These are phyloP conservation scores for Candida fluviatilis DNA, from an alignment of 805 yeast species.

Conservation along the genomic window DNA sequence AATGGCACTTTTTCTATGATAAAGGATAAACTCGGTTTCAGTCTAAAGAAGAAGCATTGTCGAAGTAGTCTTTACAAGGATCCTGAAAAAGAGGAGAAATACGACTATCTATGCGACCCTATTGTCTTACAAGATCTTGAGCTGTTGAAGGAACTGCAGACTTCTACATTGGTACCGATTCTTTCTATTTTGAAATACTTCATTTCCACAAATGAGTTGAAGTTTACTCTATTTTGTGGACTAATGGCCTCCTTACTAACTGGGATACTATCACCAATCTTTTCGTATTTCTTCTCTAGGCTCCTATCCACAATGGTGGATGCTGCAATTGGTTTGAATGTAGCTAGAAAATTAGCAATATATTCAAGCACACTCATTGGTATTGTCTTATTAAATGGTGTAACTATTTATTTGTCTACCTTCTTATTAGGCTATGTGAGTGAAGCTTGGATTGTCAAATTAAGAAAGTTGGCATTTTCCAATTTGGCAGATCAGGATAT, in stretches of 20 bases:
- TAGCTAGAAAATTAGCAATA: constrained; percentile 33
- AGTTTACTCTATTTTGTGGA: constrained; percentile 43
- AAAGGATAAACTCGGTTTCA: constrained; percentile 2
- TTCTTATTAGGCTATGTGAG: constrained; percentile 52
- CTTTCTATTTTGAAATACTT: constrained; percentile 23
- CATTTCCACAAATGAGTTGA: constrained; percentile 14
- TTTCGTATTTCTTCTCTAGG: constrained; percentile 73
- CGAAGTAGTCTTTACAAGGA: not conserved
- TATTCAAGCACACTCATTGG: constrained; percentile 70
- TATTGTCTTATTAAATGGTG: constrained; percentile 62
- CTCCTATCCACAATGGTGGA: constrained; percentile 63
- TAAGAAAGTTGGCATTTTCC: constrained; percentile 49
- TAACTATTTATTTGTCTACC: constrained; percentile 47
- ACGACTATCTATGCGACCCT: constrained; percentile 2
- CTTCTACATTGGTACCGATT: constrained; percentile 15
- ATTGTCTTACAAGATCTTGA: constrained; percentile 2
- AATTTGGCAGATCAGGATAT: constrained; percentile 49
- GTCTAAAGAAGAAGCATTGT: not conserved
- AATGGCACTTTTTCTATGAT: constrained; percentile 12
- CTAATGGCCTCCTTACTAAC: constrained; percentile 47
- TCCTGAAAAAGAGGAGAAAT: constrained; percentile 5
- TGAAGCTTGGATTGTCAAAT: constrained; percentile 59
- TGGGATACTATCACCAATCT: constrained; percentile 69
- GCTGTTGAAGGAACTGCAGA: not conserved
- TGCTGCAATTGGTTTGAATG: constrained; percentile 22